Evolutionary conservation across 306 rosid genomes (phyloP).

Genomic region (Datisca glomerata): DNA sequence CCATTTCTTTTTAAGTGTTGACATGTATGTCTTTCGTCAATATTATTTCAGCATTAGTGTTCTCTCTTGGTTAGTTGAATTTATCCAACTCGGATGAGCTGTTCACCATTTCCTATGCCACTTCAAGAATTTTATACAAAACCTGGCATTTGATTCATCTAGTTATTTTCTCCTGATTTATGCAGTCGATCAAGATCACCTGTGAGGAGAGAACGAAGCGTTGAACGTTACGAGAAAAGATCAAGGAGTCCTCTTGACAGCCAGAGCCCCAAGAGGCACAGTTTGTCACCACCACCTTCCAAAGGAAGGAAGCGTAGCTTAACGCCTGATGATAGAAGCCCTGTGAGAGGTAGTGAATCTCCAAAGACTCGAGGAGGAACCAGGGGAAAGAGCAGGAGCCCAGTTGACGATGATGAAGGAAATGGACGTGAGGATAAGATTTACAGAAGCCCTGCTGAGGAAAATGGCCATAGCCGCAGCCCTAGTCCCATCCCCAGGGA

Average conservation of each 20-base stretch:
- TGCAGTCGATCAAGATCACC: conserved; percentile 39
- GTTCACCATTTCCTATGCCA: no score
- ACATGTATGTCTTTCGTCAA: no score
- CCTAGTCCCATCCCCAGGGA: conserved; percentile 27
- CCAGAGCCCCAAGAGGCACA: conserved; percentile 29
- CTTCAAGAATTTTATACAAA: no score
- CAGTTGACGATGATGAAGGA: conserved; percentile 18
- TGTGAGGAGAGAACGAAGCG: conserved; percentile 29
- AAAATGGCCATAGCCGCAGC: conserved; percentile 34
- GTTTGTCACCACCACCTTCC: conserved; percentile 30
- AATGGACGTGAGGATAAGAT: conserved; percentile 16
- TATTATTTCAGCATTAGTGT: no score
- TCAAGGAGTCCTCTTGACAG: conserved; percentile 36
- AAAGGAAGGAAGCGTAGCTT: conserved; percentile 27
- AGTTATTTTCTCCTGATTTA: neutral
- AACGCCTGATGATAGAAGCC: conserved; percentile 32
- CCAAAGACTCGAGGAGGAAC: conserved; percentile 26
- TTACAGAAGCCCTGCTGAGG: conserved; percentile 22
- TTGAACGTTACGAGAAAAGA: conserved; percentile 27
- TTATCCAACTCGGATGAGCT: no score
- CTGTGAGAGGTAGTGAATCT: conserved; percentile 25
- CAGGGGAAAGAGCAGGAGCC: conserved; percentile 34
- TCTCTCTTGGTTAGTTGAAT: no score
- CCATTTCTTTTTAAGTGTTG: no score
- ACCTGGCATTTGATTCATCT: no score